Evolutionary conservation across 1,139 yeast species (phyloP), one percentile per base, ranked within the genome.

Genomic region (Nakaseomyces uthaithaninus): DNA sequence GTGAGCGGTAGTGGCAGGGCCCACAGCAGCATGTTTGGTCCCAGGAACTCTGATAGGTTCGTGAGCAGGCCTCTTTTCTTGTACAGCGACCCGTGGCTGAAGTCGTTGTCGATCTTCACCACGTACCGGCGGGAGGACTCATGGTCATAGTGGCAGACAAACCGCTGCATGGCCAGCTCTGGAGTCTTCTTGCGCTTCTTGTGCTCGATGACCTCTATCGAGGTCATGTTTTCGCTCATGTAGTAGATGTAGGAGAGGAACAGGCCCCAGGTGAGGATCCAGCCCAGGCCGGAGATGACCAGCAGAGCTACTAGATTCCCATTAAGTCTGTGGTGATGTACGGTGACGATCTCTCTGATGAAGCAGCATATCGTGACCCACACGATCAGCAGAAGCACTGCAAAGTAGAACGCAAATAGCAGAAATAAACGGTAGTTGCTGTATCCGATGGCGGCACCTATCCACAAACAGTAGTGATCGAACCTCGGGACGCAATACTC

Each of bases 391-490:
- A 64, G 68, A 41, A 62, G 60, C 0, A 52, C 14, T 26, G 62
- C 52, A 34, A 67, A 64, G 57, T 65, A 64, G 6, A 64, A 37
- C 31, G 69, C 52, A 49, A 70, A 77, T 45, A 71, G 72, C n/a
- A 75, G 41, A 47, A 80, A 81, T 15, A 62, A 59, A 27, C 66
- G 45, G 52, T 75, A 76, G 55, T 81, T 81, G 33, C 57, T 52
- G 42, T 69, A 67, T 0, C 85, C 87, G 20, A 81, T 68, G 2
- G 71, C 70, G 0, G 66, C 55, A 0, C 86, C 86, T 3, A 80
- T 57, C 76, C 80, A 79, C 2, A 73, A 49, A 54, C 91, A 81
- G 50, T 67, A 75, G 54, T 81, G 91, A 54, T 81, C 91, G 54
- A 75, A 74, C 43, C 71, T 65, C 1, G 77, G 71, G 0, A 79